Conservation (phyloP, 2,329 filamentous ascomycete genomes). For the Ophiognomonia clavigignenti-juglandacearum region DNA sequence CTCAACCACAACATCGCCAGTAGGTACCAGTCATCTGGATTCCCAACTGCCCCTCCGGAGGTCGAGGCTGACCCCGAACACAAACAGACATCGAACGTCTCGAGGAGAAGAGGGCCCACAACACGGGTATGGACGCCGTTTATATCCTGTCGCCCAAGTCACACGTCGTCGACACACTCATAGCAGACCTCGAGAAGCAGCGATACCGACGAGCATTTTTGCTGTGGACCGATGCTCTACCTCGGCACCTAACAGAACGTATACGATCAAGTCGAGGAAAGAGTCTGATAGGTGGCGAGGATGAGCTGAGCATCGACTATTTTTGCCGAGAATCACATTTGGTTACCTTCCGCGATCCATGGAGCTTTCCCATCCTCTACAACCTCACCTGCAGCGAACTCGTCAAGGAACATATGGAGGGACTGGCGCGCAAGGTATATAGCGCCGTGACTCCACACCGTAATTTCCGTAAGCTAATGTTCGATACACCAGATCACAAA, state of each 20-base stretch:
- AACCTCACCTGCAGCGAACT: conserved; percentile 85
- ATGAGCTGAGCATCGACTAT: conserved; percentile 82
- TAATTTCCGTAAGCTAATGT: conserved; percentile 17
- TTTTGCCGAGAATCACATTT: conserved; percentile 88
- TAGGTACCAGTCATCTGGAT: conserved; percentile 40
- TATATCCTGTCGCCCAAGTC: conserved; percentile 84
- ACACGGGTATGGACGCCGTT: conserved; percentile 88
- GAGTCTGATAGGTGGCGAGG: conserved; percentile 66
- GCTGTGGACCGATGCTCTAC: conserved; percentile 78
- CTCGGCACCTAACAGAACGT: conserved; percentile 64
- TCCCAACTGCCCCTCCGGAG: conserved; percentile 1
- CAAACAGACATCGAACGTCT: conserved; percentile 84
- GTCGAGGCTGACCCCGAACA: conserved; percentile 13
- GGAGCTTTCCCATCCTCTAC: conserved; percentile 90
- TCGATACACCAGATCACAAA: conserved; percentile 61
- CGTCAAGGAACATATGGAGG: conserved; percentile 77
- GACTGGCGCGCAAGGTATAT: conserved; percentile 77
- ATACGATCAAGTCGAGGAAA: conserved; percentile 58
- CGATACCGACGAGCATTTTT: conserved; percentile 77
- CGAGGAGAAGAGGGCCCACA: conserved; percentile 76
- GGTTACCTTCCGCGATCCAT: conserved; percentile 87
- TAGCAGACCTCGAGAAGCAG: conserved; percentile 83
- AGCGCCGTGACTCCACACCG: conserved; percentile 4
- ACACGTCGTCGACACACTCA: conserved; percentile 87
- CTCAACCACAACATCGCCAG: conserved; percentile 95